Evolutionary conservation across 371 early-diverging fungal genomes (phyloP), one percentile per base, ranked within the genome.

Genomic region (Umbelopsis sp.): DNA sequence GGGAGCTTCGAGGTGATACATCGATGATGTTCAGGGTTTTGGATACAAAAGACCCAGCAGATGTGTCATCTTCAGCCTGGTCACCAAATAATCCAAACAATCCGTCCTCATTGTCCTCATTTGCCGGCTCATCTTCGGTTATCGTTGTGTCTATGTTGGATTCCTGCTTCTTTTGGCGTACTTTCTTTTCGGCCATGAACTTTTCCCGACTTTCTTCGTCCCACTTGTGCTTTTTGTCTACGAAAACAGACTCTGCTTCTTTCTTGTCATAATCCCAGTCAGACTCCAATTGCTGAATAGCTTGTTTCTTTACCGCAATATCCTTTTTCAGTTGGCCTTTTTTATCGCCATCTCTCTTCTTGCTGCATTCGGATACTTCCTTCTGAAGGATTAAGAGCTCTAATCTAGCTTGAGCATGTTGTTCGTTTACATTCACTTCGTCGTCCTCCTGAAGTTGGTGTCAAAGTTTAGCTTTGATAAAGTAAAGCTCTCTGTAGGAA

Each of bases 201-300:
- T 66, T 22, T n/a, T 44, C 45, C 10, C 70, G 72, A n/a, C 73
- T 73, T 57, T 81, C 76, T 65, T 81, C 76, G 0, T 70, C 70
- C 2, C 74, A 70, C 22, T 71, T 20, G 50, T 69, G 67, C n/a
- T 76, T 70, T 20, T 74, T 67, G 22, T 74, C 62, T 8, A 57
- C 25, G 48, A 77, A 74, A 44, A 79, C 44, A 1, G 72, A 69
- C 10, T 84, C 73, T 12, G 85, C 80, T 65, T 75, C 65, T 45
- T 66, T 72, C 45, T 78, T 78, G 69, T 83, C 78, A 63, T 78
- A 87, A 18, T 81, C 81, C 77, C 83, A 82, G 64, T 84, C 83
- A 20, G 74, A 71, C 63, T 87, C 87, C 20, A 85, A 65, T 25
- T 79, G 79, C 14, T 70, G 72, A 50, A 87, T 41, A 2, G 67